Percentiles rank a stretch among this genome's conserved stretches.
Evolutionary conservation across 2,329 filamentous ascomycete genomes (phyloP).

Genomic region (Colletotrichum noveboracense): DNA sequence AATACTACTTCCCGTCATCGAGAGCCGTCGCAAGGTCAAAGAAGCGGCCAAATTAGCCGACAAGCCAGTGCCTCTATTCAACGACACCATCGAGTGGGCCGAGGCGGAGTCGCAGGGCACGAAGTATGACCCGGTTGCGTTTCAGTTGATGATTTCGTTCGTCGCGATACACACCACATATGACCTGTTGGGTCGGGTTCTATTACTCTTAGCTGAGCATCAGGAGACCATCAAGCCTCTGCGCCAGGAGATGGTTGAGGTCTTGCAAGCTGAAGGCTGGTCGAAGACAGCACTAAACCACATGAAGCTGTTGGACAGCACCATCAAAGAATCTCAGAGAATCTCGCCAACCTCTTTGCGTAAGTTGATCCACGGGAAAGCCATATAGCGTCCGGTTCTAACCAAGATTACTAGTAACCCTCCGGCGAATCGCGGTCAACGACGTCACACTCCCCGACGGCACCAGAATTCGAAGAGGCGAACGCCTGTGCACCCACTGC

Average conservation of each 20-base stretch:
- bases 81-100: constrained; percentile 49
- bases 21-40: constrained; percentile 30
- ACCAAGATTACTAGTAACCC: neutral
- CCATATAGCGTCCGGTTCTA: neutral
- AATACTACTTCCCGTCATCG: constrained; percentile 37
- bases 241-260: constrained; percentile 43
- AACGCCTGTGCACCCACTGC: neutral
- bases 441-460: neutral
- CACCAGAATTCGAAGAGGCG: neutral
- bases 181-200: constrained; percentile 36
- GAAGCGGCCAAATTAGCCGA: neutral
- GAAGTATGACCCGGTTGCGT: constrained; percentile 67
- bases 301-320: constrained; percentile 45
- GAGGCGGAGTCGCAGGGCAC: constrained; percentile 52
- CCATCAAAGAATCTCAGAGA: constrained; percentile 43
- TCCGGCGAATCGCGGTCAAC: neutral
- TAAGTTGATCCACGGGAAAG: neutral
- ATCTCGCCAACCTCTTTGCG: neutral
- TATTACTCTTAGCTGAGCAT: constrained; percentile 42
- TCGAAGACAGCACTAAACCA: constrained; percentile 39
- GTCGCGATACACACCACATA: constrained; percentile 48
- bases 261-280: constrained; percentile 40
- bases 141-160: constrained; percentile 80
- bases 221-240: constrained; percentile 44
- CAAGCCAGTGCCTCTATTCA: constrained; percentile 7